Percentiles rank a stretch among this genome's conserved stretches.
Conservation (phyloP, 306 rosid genomes). For the Ochetophila trinervis region DNA sequence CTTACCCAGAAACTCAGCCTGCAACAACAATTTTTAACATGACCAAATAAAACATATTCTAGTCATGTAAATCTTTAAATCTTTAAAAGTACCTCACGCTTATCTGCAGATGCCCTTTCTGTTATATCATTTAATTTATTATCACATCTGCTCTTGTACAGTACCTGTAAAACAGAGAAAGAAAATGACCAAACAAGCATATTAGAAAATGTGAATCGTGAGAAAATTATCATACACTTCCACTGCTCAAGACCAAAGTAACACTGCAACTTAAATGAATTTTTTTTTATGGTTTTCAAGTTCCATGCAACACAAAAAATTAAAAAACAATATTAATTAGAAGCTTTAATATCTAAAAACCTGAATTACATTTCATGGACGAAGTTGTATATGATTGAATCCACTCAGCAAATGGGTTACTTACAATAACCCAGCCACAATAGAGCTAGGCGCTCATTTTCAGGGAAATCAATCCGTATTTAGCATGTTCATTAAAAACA, state of each 20-base stretch:
- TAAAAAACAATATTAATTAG: not conserved
- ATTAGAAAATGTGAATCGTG: not conserved
- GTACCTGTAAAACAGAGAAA: conserved; percentile 51
- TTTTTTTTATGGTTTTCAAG: not conserved
- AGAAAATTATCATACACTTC: not conserved
- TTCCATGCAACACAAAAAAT: too few species aligned
- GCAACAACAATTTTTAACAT: conserved; percentile 26
- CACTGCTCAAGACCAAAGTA: not conserved
- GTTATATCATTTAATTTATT: conserved; percentile 89
- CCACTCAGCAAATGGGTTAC: conserved; percentile 6
- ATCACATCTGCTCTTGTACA: conserved; percentile 89
- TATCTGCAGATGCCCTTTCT: conserved; percentile 91
- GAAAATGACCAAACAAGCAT: conserved; percentile 9
- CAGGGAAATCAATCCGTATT: not conserved
- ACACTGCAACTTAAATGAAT: not conserved
- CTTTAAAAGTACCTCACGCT: conserved; percentile 68
- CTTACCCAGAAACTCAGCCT: conserved; percentile 75
- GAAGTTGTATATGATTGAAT: not conserved
- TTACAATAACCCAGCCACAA: not conserved
- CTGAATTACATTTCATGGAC: not conserved
- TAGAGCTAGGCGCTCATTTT: not conserved
- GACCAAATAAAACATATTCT: conserved; percentile 11
- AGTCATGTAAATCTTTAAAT: conserved; percentile 18
- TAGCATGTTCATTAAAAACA: not conserved
- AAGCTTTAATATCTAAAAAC: not conserved